phyloP scores from a whole-genome alignment of 768 basidiomycete species.

The Lanmaoa pseudosensibilis region DNA sequence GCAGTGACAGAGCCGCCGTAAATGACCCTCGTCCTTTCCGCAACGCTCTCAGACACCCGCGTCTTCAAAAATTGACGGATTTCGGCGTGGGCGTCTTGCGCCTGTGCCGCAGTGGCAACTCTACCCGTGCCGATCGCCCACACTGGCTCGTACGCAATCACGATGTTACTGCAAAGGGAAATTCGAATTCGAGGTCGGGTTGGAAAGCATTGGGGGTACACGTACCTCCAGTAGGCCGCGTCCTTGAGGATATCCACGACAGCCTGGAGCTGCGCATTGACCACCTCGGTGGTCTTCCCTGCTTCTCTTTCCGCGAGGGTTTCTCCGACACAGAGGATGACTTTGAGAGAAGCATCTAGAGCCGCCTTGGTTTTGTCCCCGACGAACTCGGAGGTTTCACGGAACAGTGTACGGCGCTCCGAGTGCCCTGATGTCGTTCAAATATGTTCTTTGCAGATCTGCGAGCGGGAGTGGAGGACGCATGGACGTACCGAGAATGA shows the following conservation, averaged over 20 bases:
- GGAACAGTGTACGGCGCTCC: conserved; percentile 91
- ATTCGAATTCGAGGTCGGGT: neutral
- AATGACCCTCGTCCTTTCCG: conserved; percentile 78
- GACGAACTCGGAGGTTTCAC: conserved; percentile 80
- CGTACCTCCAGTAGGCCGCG: conserved; percentile 77
- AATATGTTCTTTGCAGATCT: neutral
- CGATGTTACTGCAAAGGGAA: conserved; percentile 62
- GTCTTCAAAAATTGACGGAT: conserved; percentile 73
- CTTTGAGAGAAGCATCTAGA: conserved; percentile 68
- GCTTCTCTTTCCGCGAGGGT: conserved; percentile 85
- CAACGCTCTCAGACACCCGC: conserved; percentile 66
- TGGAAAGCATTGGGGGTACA: neutral
- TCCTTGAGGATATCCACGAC: conserved; percentile 60
- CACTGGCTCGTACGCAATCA: conserved; percentile 95
- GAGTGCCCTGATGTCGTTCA: conserved; percentile 71
- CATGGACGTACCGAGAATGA: conserved; percentile 71
- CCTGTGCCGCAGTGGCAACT: conserved; percentile 89
- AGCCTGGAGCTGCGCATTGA: conserved; percentile 78
- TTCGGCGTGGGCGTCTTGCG: conserved; percentile 86
- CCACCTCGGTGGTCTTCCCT: conserved; percentile 73
- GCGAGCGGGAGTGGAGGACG: neutral
- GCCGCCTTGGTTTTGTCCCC: conserved; percentile 87
- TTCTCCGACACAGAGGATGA: conserved; percentile 97
- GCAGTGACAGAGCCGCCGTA: conserved; percentile 95
- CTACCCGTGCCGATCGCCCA: conserved; percentile 99